A percentile compares a stretch with the other conserved stretches of the same genome.
phyloP scores from a whole-genome alignment of 169 alveolate genomes.

The Eimeria necatrix region DNA sequence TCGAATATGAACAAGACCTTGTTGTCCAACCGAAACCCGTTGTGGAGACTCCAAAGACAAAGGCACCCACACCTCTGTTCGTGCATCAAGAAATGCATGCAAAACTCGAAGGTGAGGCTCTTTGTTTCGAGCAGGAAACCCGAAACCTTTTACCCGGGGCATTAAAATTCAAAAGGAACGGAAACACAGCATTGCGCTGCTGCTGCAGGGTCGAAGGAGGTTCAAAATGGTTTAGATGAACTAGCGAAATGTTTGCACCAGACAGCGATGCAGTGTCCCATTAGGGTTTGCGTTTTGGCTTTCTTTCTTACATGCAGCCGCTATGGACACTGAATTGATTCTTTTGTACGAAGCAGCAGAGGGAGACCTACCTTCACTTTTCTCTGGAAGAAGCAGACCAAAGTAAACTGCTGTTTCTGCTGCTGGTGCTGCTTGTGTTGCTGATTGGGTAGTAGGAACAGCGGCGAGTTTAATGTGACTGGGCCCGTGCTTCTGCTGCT shows the following conservation, averaged over 20 bases:
- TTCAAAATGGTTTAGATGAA: no score
- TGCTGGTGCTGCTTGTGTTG: constrained; percentile 8
- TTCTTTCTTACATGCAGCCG: constrained; percentile 9
- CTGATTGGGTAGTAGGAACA: background rate
- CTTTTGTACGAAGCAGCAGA: constrained; percentile 46
- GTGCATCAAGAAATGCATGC: background rate
- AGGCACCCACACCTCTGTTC: no score
- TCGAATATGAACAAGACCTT: background rate
- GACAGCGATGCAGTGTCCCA: background rate
- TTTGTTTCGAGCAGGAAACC: background rate
- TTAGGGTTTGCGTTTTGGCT: background rate
- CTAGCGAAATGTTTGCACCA: no score
- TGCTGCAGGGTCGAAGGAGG: no score
- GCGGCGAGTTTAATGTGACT: no score
- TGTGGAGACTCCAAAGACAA: no score
- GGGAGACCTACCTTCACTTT: constrained; percentile 7
- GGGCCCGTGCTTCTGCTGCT: background rate
- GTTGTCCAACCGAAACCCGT: background rate
- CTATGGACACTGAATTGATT: background rate
- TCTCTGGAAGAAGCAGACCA: constrained; percentile 6
- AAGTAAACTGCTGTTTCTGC: constrained; percentile 47
- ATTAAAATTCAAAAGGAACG: no score
- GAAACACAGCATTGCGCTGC: background rate
- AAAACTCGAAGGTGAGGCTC: constrained; percentile 6
- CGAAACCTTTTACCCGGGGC: background rate